A percentile compares a stretch with the other conserved stretches of the same genome.
phyloP scores from a whole-genome alignment of 2,329 filamentous ascomycete species.

The Sporothrix luriei region DNA sequence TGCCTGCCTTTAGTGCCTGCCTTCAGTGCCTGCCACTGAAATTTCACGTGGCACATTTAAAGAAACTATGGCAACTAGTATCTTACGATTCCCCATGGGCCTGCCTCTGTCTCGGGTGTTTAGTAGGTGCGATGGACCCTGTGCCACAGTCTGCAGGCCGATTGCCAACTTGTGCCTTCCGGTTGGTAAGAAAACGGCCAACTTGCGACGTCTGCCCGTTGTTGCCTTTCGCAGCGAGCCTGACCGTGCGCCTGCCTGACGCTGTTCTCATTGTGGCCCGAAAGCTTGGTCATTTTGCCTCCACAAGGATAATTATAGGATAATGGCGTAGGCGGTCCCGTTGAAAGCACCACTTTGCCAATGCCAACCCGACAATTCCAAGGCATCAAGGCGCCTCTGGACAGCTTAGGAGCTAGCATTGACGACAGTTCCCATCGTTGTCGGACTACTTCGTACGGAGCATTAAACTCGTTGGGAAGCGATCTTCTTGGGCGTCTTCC shows the following conservation, averaged over 20 bases:
- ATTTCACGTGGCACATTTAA: neutral
- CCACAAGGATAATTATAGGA: constrained; percentile 13
- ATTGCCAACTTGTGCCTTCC: neutral
- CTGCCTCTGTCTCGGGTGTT: too few species aligned
- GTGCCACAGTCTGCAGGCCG: neutral
- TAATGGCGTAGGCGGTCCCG: neutral
- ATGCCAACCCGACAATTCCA: constrained; percentile 13
- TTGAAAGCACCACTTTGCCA: constrained; percentile 13
- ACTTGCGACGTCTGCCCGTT: neutral
- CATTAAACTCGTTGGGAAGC: constrained; percentile 1
- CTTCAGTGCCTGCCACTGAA: neutral
- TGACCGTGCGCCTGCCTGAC: neutral
- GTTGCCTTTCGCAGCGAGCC: constrained; percentile 2
- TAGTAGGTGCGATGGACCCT: neutral
- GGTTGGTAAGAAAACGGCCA: neutral
- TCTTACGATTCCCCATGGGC: neutral
- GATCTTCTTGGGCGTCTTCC: neutral
- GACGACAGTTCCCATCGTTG: neutral
- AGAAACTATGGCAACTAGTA: neutral
- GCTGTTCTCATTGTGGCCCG: neutral
- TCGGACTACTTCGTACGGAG: neutral
- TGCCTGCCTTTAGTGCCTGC: too few species aligned
- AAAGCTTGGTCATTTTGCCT: neutral
- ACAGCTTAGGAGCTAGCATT: neutral
- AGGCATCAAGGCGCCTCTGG: neutral